A percentile compares a stretch with the other conserved stretches of the same genome.
Conservation (phyloP, 805 yeast species). For the Lipomyces oligophaga region DNA sequence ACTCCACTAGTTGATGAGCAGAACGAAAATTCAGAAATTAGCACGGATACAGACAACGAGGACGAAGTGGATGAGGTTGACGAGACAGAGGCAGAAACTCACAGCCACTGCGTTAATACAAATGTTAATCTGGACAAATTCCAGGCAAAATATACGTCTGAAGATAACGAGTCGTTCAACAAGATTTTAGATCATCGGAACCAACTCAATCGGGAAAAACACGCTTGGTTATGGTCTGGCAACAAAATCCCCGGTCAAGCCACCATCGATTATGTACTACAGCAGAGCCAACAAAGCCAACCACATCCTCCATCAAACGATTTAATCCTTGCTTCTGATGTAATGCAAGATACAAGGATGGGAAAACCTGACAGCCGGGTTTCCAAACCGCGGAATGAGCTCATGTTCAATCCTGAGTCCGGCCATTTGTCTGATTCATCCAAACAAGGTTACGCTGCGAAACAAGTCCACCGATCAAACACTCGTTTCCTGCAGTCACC, state of each 20-base stretch:
- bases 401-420: conserved; percentile 11
- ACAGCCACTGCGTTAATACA: too few species aligned
- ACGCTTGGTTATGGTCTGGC: conserved; percentile 31
- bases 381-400: conserved; percentile 11
- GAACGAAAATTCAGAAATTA: neutral
- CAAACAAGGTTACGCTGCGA: conserved; percentile 2
- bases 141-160: conserved; percentile 34
- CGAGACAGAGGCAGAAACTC: conserved; percentile 2
- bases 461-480: conserved; percentile 11
- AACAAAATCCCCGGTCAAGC: conserved; percentile 14
- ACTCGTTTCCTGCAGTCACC: conserved; percentile 13
- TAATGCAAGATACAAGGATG: neutral
- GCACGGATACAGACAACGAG: neutral
- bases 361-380: conserved; percentile 10
- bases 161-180: conserved; percentile 35
- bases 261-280: conserved; percentile 1
- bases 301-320: neutral
- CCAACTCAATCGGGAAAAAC: conserved; percentile 21
- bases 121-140: conserved; percentile 29
- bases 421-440: neutral
- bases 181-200: conserved; percentile 30
- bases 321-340: neutral
- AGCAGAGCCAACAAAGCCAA: neutral
- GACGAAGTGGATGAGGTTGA: neutral
- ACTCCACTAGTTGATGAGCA: conserved; percentile 1